Percentiles rank a stretch among this genome's conserved stretches.
Conservation (phyloP, 2,329 filamentous ascomycete genomes). For the Calonectria fujianensis region DNA sequence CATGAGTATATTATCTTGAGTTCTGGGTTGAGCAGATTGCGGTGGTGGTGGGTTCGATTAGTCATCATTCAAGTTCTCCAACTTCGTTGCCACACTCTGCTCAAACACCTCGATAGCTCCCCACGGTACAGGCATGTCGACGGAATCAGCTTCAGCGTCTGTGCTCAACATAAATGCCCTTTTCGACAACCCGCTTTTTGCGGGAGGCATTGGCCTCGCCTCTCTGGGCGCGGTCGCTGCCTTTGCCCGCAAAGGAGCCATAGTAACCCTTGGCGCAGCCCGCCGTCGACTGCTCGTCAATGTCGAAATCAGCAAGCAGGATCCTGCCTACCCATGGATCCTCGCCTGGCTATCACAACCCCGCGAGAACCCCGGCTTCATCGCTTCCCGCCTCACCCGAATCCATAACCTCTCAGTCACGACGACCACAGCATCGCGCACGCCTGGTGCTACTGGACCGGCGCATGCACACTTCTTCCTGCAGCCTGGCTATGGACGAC, state of each 20-base stretch:
- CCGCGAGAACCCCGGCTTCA: constrained; percentile 77
- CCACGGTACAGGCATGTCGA: constrained; percentile 57
- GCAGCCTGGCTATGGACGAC: constrained; percentile 92
- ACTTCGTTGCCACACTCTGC: constrained; percentile 37
- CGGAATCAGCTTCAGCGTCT: constrained; percentile 56
- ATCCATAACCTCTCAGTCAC: constrained; percentile 76
- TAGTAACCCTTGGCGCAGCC: constrained; percentile 83
- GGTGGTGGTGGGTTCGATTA: background rate
- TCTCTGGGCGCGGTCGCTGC: constrained; percentile 88
- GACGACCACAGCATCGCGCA: constrained; percentile 76
- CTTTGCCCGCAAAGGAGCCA: constrained; percentile 85
- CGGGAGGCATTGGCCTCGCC: constrained; percentile 90
- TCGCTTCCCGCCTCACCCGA: constrained; percentile 75
- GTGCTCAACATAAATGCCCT: constrained; percentile 73
- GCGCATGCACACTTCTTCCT: constrained; percentile 88
- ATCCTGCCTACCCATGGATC: constrained; percentile 95
- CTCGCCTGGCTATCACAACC: constrained; percentile 94
- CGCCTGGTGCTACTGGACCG: constrained; percentile 76
- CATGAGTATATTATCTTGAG: background rate
- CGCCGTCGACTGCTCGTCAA: constrained; percentile 93
- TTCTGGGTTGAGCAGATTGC: background rate
- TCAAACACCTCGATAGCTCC: constrained; percentile 46
- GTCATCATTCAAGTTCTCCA: constrained; percentile 33
- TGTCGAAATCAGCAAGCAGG: constrained; percentile 95
- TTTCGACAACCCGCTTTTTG: constrained; percentile 78